These are phyloP conservation scores for Penicillium mononematosum DNA, from an alignment of 495 filamentous ascomycete genomes.

Conservation along the genomic window DNA sequence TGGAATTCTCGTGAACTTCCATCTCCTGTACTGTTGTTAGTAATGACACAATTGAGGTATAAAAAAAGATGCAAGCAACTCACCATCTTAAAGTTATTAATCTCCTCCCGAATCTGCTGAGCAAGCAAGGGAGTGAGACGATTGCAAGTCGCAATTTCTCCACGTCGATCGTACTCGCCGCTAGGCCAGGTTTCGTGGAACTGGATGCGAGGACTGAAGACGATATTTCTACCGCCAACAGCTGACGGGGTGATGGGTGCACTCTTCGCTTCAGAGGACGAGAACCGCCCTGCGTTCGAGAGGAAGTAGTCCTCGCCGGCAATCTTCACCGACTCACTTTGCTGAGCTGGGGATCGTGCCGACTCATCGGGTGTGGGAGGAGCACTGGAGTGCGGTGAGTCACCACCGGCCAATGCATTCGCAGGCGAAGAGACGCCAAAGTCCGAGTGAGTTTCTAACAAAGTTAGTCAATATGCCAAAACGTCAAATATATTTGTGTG, in stretches of 20 bases:
- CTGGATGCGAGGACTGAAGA: constrained; percentile 88
- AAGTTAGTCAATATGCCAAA: constrained; percentile 21
- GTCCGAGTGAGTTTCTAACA: constrained; percentile 54
- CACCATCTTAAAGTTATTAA: constrained; percentile 99
- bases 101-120: constrained; percentile 98
- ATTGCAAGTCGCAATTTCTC: constrained; percentile 97
- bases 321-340: constrained; percentile 65
- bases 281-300: constrained; percentile 60
- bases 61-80: constrained; percentile 26
- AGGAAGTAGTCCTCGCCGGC: constrained; percentile 88
- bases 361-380: constrained; percentile 82
- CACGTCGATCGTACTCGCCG: constrained; percentile 92
- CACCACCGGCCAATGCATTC: constrained; percentile 57
- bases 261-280: constrained; percentile 64
- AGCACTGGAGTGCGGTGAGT: constrained; percentile 77
- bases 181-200: constrained; percentile 96
- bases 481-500: background rate
- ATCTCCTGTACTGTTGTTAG: constrained; percentile 75
- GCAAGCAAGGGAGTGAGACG: constrained; percentile 94
- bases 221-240: constrained; percentile 67
- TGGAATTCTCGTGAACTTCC: constrained; percentile 98
- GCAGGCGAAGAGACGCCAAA: constrained; percentile 69
- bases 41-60: background rate
- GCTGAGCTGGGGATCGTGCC: constrained; percentile 53
- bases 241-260: constrained; percentile 73